These are phyloP conservation scores for Salix arbutifolia DNA, from an alignment of 345 rosid species.

Conservation along the genomic window DNA sequence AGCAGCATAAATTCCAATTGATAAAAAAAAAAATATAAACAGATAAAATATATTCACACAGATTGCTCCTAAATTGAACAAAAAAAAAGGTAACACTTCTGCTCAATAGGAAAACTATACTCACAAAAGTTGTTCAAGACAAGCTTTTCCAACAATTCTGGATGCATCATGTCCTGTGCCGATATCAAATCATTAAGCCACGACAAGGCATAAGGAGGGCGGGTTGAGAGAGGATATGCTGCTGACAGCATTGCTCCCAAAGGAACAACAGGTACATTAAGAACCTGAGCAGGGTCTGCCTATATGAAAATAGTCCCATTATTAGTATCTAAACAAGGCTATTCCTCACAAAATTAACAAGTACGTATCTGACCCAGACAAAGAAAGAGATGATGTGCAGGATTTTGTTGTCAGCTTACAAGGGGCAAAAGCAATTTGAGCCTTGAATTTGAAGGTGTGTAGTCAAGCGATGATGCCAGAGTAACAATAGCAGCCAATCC, in stretches of 20 bases:
- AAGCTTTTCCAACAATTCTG: conserved; percentile 82
- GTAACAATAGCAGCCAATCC: conserved; percentile 70
- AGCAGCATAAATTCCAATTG: not conserved
- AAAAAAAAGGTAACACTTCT: not conserved
- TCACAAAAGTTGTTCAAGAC: conserved; percentile 87
- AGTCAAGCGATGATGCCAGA: conserved; percentile 87
- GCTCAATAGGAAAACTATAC: conserved; percentile 22
- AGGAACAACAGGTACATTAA: conserved; percentile 92
- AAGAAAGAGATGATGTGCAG: conserved; percentile 5
- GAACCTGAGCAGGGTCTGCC: conserved; percentile 98
- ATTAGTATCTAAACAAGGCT: conserved; percentile 14
- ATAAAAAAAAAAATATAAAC: not conserved
- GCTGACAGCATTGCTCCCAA: conserved; percentile 79
- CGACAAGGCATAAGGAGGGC: conserved; percentile 75
- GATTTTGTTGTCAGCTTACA: conserved; percentile 42
- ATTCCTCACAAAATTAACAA: conserved; percentile 4
- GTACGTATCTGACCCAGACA: conserved; percentile 6
- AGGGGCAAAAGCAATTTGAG: conserved; percentile 88
- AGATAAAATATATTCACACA: not conserved
- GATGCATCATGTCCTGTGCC: conserved; percentile 95
- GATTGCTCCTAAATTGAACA: not conserved
- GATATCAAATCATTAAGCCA: conserved; percentile 88
- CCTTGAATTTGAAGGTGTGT: conserved; percentile 72
- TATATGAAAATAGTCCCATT: conserved; percentile 29
- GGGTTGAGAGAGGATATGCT: conserved; percentile 76